These are phyloP conservation scores for Tetrapisispora arboricola DNA, from an alignment of 805 yeast species.

Conservation along the genomic window DNA sequence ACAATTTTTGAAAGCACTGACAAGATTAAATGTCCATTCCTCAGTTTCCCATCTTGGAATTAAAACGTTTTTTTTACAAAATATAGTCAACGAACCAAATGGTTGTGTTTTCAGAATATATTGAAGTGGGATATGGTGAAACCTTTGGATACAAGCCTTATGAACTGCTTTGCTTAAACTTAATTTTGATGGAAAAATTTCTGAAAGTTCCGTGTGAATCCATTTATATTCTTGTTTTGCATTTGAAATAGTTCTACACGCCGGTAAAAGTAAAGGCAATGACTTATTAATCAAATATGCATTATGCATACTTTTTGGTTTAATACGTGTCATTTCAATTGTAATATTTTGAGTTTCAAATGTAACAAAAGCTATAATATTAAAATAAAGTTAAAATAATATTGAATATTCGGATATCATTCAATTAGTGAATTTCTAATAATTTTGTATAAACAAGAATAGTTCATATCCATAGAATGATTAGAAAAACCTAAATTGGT, in stretches of 20 bases:
- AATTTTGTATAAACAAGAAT: too few relatives aligned
- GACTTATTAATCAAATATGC: slow-evolving; percentile 11
- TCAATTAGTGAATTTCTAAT: too few relatives aligned
- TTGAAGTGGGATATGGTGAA: slow-evolving; percentile 60
- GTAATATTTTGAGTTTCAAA: too few relatives aligned
- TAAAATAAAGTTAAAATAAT: too few relatives aligned
- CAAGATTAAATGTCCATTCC: slow-evolving; percentile 60
- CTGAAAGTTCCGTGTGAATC: slow-evolving; percentile 14
- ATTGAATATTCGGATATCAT: too few relatives aligned
- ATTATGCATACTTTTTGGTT: slow-evolving; percentile 8
- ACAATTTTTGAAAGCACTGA: slow-evolving; percentile 6
- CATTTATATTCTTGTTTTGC: slow-evolving; percentile 22
- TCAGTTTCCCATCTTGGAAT: slow-evolving; percentile 96
- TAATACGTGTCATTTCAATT: slow-evolving; percentile 15
- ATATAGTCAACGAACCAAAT: slow-evolving; percentile 57
- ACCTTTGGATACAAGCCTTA: slow-evolving; percentile 45
- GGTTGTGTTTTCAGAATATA: slow-evolving; percentile 83
- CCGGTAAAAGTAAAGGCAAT: slow-evolving; percentile 22
- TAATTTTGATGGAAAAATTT: neutral
- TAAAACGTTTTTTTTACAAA: slow-evolving; percentile 53
- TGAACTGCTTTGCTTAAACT: neutral
- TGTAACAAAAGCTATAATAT: too few relatives aligned
- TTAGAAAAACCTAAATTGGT: too few relatives aligned
- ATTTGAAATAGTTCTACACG: slow-evolving; percentile 16
- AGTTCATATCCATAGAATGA: too few relatives aligned